A percentile compares a stretch with the other conserved stretches of the same genome.
Evolutionary conservation across 1,284 basidiomycete genomes (phyloP).

Genomic region (Malassezia dermatis): DNA sequence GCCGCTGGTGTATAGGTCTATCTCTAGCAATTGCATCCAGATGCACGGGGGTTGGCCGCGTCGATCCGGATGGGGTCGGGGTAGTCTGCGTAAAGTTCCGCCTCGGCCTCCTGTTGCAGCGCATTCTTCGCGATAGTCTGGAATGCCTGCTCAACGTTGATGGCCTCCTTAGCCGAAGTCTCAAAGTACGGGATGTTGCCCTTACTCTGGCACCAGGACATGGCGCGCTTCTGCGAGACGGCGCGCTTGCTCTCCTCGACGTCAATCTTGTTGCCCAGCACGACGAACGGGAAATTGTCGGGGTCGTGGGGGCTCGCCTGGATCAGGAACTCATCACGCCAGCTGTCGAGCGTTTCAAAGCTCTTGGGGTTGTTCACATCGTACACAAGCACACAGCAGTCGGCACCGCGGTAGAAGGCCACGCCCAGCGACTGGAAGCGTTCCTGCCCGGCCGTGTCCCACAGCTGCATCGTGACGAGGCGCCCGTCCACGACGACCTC

Average conservation of each 20-base stretch:
- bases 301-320: slow-evolving; percentile 94
- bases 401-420: slow-evolving; percentile 88
- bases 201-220: slow-evolving; percentile 99
- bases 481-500: slow-evolving; percentile 98
- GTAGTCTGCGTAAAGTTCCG: slow-evolving; percentile 95
- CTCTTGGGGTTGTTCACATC: slow-evolving; percentile 98
- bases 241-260: slow-evolving; percentile 97
- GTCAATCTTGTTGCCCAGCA: slow-evolving; percentile 99
- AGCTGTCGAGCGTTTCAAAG: slow-evolving; percentile 65
- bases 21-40: slow-evolving; percentile 17
- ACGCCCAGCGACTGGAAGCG: slow-evolving; percentile 38
- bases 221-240: slow-evolving; percentile 98
- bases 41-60: slow-evolving; percentile 57
- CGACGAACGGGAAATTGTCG: slow-evolving; percentile 87
- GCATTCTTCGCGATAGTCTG: slow-evolving; percentile 98
- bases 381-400: slow-evolving; percentile 97
- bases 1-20: slow-evolving; percentile 28
- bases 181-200: slow-evolving; percentile 99
- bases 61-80: slow-evolving; percentile 98
- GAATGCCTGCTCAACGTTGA: slow-evolving; percentile 99
- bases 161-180: slow-evolving; percentile 98
- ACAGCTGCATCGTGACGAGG: slow-evolving; percentile 95
- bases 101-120: slow-evolving; percentile 88
- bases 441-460: slow-evolving; percentile 96
- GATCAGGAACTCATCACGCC: slow-evolving; percentile 48